phyloP scores from a whole-genome alignment of 2,329 filamentous ascomycete species.

The Fusarium sp. region DNA sequence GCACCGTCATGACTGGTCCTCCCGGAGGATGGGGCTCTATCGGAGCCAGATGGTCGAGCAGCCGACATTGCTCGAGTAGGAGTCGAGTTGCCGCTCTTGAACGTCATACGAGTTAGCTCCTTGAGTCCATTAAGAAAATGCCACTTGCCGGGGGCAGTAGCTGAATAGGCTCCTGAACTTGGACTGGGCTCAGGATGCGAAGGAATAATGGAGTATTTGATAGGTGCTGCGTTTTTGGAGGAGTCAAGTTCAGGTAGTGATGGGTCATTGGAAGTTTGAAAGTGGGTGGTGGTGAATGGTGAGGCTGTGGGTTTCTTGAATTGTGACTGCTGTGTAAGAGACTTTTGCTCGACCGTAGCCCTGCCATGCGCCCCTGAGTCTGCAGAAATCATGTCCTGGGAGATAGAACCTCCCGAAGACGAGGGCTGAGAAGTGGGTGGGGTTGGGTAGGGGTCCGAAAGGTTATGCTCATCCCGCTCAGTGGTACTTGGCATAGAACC shows the following conservation, averaged over 20 bases:
- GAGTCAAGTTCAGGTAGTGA: slow-evolving; percentile 31
- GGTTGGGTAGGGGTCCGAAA: slow-evolving; percentile 60
- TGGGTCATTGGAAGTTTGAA: slow-evolving; percentile 38
- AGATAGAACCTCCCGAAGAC: slow-evolving; percentile 48
- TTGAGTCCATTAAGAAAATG: slow-evolving; percentile 75
- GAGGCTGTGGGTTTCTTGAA: slow-evolving; percentile 36
- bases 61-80: slow-evolving; percentile 87
- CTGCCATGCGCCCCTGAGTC: slow-evolving; percentile 37
- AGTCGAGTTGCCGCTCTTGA: slow-evolving; percentile 92
- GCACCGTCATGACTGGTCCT: slow-evolving; percentile 54
- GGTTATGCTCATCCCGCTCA: slow-evolving; percentile 35
- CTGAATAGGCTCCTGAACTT: slow-evolving; percentile 56
- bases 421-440: slow-evolving; percentile 63
- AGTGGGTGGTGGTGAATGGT: slow-evolving; percentile 43
- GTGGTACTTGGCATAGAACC: slow-evolving; percentile 36
- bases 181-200: slow-evolving; percentile 54
- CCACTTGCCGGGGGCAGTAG: slow-evolving; percentile 59
- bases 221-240: slow-evolving; percentile 28
- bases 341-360: slow-evolving; percentile 34
- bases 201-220: slow-evolving; percentile 32
- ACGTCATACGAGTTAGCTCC: slow-evolving; percentile 85
- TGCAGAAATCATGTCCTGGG: slow-evolving; percentile 41
- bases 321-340: slow-evolving; percentile 31
- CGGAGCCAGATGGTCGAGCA: slow-evolving; percentile 62
- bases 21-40: slow-evolving; percentile 50